These are phyloP conservation scores for Phytopythium boreale DNA, from an alignment of 352 stramenopile species.

Conservation along the genomic window DNA sequence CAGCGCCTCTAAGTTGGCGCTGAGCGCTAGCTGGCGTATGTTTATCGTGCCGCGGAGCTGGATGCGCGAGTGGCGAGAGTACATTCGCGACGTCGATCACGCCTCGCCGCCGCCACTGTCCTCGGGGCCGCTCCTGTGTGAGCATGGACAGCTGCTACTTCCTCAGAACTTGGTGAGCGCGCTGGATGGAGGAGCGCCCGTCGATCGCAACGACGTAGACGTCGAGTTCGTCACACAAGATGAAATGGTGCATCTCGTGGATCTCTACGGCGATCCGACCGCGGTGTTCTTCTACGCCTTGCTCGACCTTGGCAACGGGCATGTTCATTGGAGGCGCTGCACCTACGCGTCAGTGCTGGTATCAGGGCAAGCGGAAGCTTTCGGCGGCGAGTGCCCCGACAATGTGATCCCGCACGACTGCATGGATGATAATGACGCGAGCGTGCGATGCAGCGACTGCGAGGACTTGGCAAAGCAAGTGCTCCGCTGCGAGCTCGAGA, in stretches of 20 bases:
- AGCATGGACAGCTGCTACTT: slow-evolving; percentile 53
- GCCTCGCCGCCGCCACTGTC: slow-evolving; percentile 28
- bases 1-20: slow-evolving; percentile 9
- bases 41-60: slow-evolving; percentile 62
- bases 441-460: slow-evolving; percentile 47
- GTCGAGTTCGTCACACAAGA: slow-evolving; percentile 59
- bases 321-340: slow-evolving; percentile 45
- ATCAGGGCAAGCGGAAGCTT: slow-evolving; percentile 18
- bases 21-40: slow-evolving; percentile 25
- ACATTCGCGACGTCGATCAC: slow-evolving; percentile 70
- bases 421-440: slow-evolving; percentile 23
- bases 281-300: slow-evolving; percentile 48
- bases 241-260: slow-evolving; percentile 53
- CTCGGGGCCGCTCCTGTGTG: slow-evolving; percentile 35
- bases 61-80: slow-evolving; percentile 61
- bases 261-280: slow-evolving; percentile 55
- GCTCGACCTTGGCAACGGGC: slow-evolving; percentile 18
- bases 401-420: slow-evolving; percentile 23
- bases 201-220: slow-evolving; percentile 42
- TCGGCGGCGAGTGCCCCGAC: slow-evolving; percentile 17
- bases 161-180: slow-evolving; percentile 40
- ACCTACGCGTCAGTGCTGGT: slow-evolving; percentile 32
- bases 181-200: slow-evolving; percentile 31
- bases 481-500: slow-evolving; percentile 46
- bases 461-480: slow-evolving; percentile 35